Base-by-base conservation (phyloP, 208 protist species). In the Wallacemonas collosoma region DNA sequence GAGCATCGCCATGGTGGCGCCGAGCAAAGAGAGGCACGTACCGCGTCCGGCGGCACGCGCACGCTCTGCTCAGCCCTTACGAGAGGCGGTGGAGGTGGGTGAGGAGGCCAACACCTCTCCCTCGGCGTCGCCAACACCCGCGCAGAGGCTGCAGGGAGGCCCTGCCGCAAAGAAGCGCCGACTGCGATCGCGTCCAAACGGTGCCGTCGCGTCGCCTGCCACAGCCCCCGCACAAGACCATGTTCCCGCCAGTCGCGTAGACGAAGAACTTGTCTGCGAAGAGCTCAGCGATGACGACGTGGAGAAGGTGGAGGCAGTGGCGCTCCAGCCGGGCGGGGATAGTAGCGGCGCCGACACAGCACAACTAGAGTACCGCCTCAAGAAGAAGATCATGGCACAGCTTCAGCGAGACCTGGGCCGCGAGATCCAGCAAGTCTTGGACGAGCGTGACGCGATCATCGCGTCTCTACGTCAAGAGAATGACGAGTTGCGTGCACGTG, bases 1-100 rank as follows among this genome's bases (percentile, higher is more conserved):
- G 45, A 95, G 86, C 68, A 69, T 93, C 11, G 70, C 73, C 8
- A 77, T 58, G 48, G 64, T 93, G 62, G 76, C 68, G 63, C 90
- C 88, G 7, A 89, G 82, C 71, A 87, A 81, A 14, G 90, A 71
- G 41, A 88, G 90, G 35, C 93, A 95, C 57, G 88, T 80, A 1
- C 84, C 87, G 11, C 85, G 87, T 11, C 58, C 79, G 26, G 1
- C 71, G 43, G 35, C 69, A 55, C 9, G 50, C 65, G 35, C 38
- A 44, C 39, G 67, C 55, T 36, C 55, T 50, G 15, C 73, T 72
- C 8, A 45, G 39, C 0, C 9, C 54, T 2, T 60, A 9, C 11
- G 17, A 61, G 9, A 63, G 36, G n/a, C 71, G 14, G 72, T 66
- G 44, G 64, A 63, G 41, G 47, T 48, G 43, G 12, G 35, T n/a